Evolutionary conservation across 2,329 filamentous ascomycete genomes (phyloP), one percentile per base, ranked within the genome.

Genomic region (Calonectria leucothoes): DNA sequence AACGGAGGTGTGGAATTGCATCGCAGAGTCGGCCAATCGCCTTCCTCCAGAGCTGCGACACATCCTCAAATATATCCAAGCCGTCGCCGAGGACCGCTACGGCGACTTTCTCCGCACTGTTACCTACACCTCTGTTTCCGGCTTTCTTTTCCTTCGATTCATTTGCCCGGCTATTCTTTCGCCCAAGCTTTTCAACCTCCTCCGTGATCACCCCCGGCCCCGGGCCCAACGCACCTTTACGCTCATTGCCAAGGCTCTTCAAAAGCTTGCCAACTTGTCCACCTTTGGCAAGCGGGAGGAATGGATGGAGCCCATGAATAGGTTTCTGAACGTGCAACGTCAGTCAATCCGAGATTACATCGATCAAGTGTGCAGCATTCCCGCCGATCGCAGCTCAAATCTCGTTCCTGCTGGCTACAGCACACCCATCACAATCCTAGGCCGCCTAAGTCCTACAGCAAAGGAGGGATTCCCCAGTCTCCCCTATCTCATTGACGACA

Each of bases 231-330:
- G 96, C 51, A 98, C 96, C 0, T 89, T 98, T 67, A 98, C 96
- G 0, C 89, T 98, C 64, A 96, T 98, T 73, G 95, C 96, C 29
- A 98, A 98, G 84, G 95, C 94, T 1, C 87, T 98, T 11, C 96
- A 98, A 84, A 96, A 95, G 20, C 89, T 98, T 72, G 95, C 95
- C 23, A 98, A 98, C 82, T 89, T 98, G 85, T 94, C 95, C 2
- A 95, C 92, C 0, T 98, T 98, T 82, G 96, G 96, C 49, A 96
- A 94, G 81, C 98, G 98, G 82, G 96, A 98, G 84, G 92, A 94
- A n/a, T 98, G 95, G 95, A 98, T 98, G 96, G 96, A 98, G 85
- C 95, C 95, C 0, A 98, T 98, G 96, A 98, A 98, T 82, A 91
- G 91, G 52, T 98, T 98, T 79, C 87, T 98, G 45, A 89, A 89